phyloP scores from a whole-genome alignment of 31 red algal species.

The Porphyra umbilicalis region DNA sequence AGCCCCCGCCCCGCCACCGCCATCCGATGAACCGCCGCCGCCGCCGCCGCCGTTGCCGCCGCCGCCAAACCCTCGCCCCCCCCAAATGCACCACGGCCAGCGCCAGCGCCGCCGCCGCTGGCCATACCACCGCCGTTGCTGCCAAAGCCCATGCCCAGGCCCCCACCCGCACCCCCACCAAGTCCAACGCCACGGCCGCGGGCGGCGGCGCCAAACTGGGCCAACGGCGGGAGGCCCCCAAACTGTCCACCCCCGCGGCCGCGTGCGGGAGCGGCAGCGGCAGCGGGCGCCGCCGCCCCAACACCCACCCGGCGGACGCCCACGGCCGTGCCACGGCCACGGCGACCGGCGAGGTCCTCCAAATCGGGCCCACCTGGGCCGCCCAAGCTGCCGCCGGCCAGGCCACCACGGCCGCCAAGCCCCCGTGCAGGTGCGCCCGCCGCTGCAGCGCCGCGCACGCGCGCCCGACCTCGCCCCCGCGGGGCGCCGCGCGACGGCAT shows the following conservation, averaged over 20 bases:
- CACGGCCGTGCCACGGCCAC: neutral
- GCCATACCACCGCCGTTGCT: neutral
- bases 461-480: neutral
- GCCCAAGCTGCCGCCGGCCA: neutral
- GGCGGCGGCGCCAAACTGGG: neutral
- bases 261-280: neutral
- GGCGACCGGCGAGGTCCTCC: neutral
- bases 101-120: neutral
- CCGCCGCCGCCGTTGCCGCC: neutral
- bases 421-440: neutral
- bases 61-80: neutral
- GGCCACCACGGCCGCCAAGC: neutral
- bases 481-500: constrained; percentile 22
- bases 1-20: neutral
- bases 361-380: neutral
- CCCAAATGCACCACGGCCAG: neutral
- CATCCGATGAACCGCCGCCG: neutral
- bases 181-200: neutral
- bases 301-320: neutral
- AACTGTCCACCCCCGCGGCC: neutral
- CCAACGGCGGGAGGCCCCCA: neutral
- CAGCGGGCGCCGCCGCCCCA: neutral
- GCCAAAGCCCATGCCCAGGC: too few species aligned
- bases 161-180: neutral
- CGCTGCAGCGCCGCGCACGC: neutral